phyloP scores from a whole-genome alignment of 495 filamentous ascomycete species.

The Penicillium lividum region DNA sequence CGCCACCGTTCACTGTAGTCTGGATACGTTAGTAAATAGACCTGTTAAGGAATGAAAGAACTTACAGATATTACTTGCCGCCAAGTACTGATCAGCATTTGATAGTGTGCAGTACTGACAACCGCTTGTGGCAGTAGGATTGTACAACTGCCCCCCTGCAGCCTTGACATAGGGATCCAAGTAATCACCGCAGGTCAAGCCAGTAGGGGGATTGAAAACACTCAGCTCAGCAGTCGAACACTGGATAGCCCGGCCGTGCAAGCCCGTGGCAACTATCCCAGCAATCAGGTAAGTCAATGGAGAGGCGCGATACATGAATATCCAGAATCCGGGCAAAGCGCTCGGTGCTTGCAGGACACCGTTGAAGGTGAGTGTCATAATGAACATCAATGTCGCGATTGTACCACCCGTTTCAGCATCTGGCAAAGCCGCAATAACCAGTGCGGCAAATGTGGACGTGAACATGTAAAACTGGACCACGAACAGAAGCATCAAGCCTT shows the following conservation, averaged over 20 bases:
- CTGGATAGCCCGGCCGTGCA: conserved; percentile 58
- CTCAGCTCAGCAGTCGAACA: conserved; percentile 65
- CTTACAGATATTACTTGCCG: conserved; percentile 48
- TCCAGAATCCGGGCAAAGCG: conserved; percentile 64
- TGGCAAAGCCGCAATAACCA: conserved; percentile 50
- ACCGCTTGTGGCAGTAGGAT: conserved; percentile 48
- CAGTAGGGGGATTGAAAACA: conserved; percentile 52
- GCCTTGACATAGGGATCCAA: conserved; percentile 50
- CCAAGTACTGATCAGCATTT: conserved; percentile 65
- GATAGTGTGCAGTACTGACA: conserved; percentile 64
- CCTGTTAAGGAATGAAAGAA: background rate
- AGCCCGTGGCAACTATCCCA: conserved; percentile 58
- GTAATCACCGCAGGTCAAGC: conserved; percentile 60
- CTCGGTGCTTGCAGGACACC: conserved; percentile 53
- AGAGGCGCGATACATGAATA: conserved; percentile 68
- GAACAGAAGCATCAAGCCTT: conserved; percentile 53
- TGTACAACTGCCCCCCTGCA: conserved; percentile 55
- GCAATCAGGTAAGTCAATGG: conserved; percentile 67
- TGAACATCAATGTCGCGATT: conserved; percentile 61
- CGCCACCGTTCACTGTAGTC: conserved; percentile 64
- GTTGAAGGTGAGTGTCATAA: conserved; percentile 62
- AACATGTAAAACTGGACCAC: conserved; percentile 56
- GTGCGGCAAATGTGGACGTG: conserved; percentile 67
- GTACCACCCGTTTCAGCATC: conserved; percentile 57
- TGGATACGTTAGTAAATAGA: conserved; percentile 24